Base-by-base conservation (phyloP, 768 basidiomycete species). In the Lentinula detonsa region DNA sequence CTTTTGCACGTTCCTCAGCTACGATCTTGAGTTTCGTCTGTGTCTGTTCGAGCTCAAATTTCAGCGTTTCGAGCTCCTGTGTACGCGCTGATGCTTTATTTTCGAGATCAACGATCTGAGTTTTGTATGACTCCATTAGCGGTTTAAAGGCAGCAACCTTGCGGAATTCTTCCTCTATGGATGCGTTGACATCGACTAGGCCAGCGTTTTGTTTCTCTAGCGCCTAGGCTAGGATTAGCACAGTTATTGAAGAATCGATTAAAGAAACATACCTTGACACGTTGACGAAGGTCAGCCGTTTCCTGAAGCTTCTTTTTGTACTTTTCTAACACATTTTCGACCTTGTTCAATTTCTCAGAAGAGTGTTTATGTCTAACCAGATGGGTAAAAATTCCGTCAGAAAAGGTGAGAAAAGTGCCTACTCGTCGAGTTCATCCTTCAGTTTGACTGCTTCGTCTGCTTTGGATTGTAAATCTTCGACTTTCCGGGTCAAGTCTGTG, bases 251-350 rank as follows among this genome's bases (percentile, higher is more conserved):
- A 11, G 4, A 13, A 8, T 54, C 18, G n/a, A 42, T 18, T 46
- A 31, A 68, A 67, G 28, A 70, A 66, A 66, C 73, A 40, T 60
- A 89, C 92, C 76, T 91, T 93, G 68, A 95, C 85, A 61, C 88
- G 86, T 63, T 93, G 92, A 31, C 94, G 85, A 18, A 95, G 77
- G 64, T 96, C 93, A 13, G 91, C 93, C 4, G 90, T 86, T 71
- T 98, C 97, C 67, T 98, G 96, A 1, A 98, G 81, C 74, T 98
- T 99, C 81, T 93, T 95, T 77, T 95, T 96, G 74, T 98, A 95
- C 73, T 98, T 99, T 74, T 98, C 95, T 84, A 97, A 92, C 33
- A 97, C 95, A 68, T 95, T 95, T 74, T 98, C 97, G 1, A 88
- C 90, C 78, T 98, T 98, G 67, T 91, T 88, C 45, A 95, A 77